phyloP scores from a whole-genome alignment of 139 green algal genomes.

The Chlorokybus atmophyticus region DNA sequence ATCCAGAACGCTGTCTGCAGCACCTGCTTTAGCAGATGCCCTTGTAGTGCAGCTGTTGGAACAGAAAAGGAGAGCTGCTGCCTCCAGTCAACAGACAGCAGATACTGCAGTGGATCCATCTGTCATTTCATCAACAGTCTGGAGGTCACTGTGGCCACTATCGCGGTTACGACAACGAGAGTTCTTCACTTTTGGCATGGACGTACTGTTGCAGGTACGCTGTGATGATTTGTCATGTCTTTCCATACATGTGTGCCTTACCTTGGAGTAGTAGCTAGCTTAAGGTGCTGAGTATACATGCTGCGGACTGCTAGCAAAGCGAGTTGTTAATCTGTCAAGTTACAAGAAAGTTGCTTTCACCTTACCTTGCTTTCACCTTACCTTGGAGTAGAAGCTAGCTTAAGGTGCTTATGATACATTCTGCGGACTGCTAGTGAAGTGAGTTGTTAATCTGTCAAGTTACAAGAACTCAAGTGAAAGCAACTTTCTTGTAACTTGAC shows the following conservation, averaged over 20 bases:
- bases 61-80: no score
- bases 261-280: no score
- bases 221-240: no score
- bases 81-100: no score
- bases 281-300: not conserved
- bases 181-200: slow-evolving; percentile 95
- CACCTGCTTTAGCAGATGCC: not conserved
- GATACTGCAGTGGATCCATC: not conserved
- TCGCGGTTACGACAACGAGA: slow-evolving; percentile 75
- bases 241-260: no score
- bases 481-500: not conserved
- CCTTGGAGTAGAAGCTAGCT: no score
- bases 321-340: not conserved
- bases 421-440: not conserved
- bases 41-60: slow-evolving; percentile 20
- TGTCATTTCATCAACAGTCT: slow-evolving; percentile 52
- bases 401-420: not conserved
- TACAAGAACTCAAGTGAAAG: not conserved
- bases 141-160: slow-evolving; percentile 70
- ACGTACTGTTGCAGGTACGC: slow-evolving; percentile 35
- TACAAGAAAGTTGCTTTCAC: not conserved
- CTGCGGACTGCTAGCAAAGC: not conserved
- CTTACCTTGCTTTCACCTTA: no score
- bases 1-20: not conserved
- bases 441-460: not conserved